Evolutionary conservation across 805 yeast genomes (phyloP).

Genomic region (Grigorovia humatica): DNA sequence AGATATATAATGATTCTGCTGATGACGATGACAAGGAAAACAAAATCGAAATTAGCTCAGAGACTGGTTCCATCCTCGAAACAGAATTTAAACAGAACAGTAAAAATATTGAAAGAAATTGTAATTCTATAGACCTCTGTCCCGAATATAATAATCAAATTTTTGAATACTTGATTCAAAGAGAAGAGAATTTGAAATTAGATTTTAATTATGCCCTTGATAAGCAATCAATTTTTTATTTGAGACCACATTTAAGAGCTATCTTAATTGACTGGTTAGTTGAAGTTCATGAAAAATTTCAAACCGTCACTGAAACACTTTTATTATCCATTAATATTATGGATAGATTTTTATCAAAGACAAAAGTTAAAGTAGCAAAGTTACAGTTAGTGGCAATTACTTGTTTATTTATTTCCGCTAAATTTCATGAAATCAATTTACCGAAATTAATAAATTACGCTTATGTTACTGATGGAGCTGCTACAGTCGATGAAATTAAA

Average conservation of each 20-base stretch:
- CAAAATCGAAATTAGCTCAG: background rate
- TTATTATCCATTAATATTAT: slow-evolving; percentile 73
- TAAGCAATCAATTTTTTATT: slow-evolving; percentile 41
- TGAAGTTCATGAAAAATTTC: slow-evolving; percentile 76
- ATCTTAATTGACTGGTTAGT: slow-evolving; percentile 87
- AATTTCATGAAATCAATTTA: slow-evolving; percentile 81
- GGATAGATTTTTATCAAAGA: slow-evolving; percentile 76
- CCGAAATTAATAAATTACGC: slow-evolving; percentile 82
- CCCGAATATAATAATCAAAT: slow-evolving; percentile 81
- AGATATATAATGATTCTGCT: slow-evolving; percentile 26
- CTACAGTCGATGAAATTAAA: slow-evolving; percentile 70
- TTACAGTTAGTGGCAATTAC: slow-evolving; percentile 81
- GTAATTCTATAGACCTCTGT: background rate
- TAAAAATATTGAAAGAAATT: no score
- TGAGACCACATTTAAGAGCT: slow-evolving; percentile 75
- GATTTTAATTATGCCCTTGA: slow-evolving; percentile 49
- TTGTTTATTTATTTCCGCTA: slow-evolving; percentile 81
- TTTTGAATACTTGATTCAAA: slow-evolving; percentile 58
- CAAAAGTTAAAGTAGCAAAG: slow-evolving; percentile 63
- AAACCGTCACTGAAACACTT: slow-evolving; percentile 75
- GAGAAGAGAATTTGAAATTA: slow-evolving; percentile 60
- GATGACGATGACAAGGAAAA: slow-evolving; percentile 42
- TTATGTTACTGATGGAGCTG: slow-evolving; percentile 79
- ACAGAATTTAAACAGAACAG: no score
- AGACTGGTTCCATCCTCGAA: no score